phyloP scores from a whole-genome alignment of 2,329 filamentous ascomycete genomes.

The Lecanoromycetidae sp. region DNA sequence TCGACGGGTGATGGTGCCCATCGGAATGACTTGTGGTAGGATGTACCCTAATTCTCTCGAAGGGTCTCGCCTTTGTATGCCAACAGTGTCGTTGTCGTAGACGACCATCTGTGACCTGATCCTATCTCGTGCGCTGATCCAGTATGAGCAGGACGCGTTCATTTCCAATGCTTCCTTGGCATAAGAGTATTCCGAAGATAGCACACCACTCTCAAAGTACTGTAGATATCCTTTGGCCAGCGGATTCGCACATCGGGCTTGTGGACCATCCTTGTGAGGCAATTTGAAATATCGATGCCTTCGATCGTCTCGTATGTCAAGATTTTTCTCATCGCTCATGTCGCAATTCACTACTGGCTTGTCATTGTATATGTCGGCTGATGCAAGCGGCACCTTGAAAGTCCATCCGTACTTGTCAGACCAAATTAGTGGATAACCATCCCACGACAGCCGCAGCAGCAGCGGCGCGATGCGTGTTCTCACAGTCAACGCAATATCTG shows the following conservation, averaged over 20 bases:
- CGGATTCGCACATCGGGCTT: slow-evolving; percentile 70
- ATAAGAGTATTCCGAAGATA: slow-evolving; percentile 78
- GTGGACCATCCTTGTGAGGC: slow-evolving; percentile 88
- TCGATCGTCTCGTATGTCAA: slow-evolving; percentile 52
- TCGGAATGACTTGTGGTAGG: slow-evolving; percentile 87
- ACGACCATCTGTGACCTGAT: slow-evolving; percentile 95
- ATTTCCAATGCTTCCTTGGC: slow-evolving; percentile 94
- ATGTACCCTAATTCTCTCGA: slow-evolving; percentile 59
- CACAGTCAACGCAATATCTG: slow-evolving; percentile 66
- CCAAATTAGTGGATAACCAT: slow-evolving; percentile 81
- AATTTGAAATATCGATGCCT: slow-evolving; percentile 73
- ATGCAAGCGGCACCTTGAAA: slow-evolving; percentile 57
- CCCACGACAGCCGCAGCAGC: slow-evolving; percentile 74
- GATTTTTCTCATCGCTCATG: slow-evolving; percentile 62
- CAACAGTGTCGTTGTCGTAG: slow-evolving; percentile 53
- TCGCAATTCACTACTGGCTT: slow-evolving; percentile 64
- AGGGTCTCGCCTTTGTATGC: slow-evolving; percentile 20
- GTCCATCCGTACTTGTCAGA: slow-evolving; percentile 90
- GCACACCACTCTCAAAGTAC: slow-evolving; percentile 80
- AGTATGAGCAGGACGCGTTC: slow-evolving; percentile 98
- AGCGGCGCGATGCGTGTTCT: slow-evolving; percentile 79
- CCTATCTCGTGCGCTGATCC: slow-evolving; percentile 88
- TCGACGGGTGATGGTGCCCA: slow-evolving; percentile 91
- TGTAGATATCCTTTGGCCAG: slow-evolving; percentile 81
- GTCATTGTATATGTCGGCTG: slow-evolving; percentile 53